Evolutionary conservation across 2,329 filamentous ascomycete species (phyloP).

Genomic region (Fulvia fulva): DNA sequence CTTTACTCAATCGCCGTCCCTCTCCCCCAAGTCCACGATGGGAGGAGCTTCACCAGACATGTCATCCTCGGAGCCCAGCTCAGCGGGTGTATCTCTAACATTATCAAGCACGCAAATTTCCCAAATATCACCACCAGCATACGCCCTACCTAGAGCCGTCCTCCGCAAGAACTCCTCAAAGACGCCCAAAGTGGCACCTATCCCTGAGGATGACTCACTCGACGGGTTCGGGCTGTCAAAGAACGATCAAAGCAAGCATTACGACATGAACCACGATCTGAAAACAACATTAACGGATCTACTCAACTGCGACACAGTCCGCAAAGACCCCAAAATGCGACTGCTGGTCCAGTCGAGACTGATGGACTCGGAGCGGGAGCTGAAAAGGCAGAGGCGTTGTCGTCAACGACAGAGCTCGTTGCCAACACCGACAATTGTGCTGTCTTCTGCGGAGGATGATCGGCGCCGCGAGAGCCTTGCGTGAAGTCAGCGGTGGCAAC

Average conservation of each 20-base stretch:
- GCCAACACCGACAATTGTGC: conserved; percentile 17
- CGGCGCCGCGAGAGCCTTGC: conserved; percentile 26
- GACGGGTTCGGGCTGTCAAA: conserved; percentile 9
- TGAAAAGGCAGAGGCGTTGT: conserved; percentile 36
- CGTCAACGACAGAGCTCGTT: conserved; percentile 13
- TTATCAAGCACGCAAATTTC: conserved; percentile 10
- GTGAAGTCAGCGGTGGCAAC: conserved; percentile 9
- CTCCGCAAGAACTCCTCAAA: conserved; percentile 11
- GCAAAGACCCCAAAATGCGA: conserved; percentile 44
- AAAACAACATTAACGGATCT: conserved; percentile 53
- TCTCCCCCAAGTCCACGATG: conserved; percentile 28
- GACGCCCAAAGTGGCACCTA: conserved; percentile 21
- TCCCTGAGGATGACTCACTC: conserved; percentile 21
- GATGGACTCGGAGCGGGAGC: conserved; percentile 52
- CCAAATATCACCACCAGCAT: conserved; percentile 32
- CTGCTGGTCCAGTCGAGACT: conserved; percentile 50
- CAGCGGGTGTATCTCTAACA: conserved; percentile 22
- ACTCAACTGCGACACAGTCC: conserved; percentile 51
- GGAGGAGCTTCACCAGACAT: conserved; percentile 17
- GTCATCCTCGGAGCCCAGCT: conserved; percentile 24
- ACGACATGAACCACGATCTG: conserved; percentile 50
- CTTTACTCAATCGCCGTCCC: conserved; percentile 29
- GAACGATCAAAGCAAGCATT: conserved; percentile 37
- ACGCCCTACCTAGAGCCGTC: conserved; percentile 13
- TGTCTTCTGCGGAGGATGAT: conserved; percentile 7